A percentile compares a stretch with the other conserved stretches of the same genome.
phyloP scores from a whole-genome alignment of 306 rosid genomes.

The Pyrus communis region DNA sequence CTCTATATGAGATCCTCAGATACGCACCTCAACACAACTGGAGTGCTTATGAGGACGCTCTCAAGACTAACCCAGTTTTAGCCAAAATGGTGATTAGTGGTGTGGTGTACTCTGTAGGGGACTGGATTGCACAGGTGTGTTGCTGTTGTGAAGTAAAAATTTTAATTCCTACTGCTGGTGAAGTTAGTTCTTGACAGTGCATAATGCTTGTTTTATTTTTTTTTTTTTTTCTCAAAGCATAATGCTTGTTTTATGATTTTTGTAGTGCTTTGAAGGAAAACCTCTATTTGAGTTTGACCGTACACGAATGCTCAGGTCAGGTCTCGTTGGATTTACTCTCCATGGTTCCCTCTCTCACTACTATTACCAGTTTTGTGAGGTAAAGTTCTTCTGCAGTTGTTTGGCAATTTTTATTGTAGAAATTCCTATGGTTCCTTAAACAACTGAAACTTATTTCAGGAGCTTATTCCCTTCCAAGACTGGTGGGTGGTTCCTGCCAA shows the following conservation, averaged over 20 bases:
- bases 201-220: slow-evolving; percentile 1
- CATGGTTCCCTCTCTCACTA: slow-evolving; percentile 97
- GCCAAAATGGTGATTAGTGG: slow-evolving; percentile 99
- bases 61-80: slow-evolving; percentile 82
- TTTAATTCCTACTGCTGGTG: neutral
- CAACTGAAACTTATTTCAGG: slow-evolving; percentile 38
- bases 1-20: slow-evolving; percentile 76
- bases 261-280: slow-evolving; percentile 94
- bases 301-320: slow-evolving; percentile 83
- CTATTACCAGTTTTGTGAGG: slow-evolving; percentile 91
- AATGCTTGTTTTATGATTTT: slow-evolving; percentile 1
- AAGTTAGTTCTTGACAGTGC: neutral
- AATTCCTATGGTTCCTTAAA: neutral
- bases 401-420: neutral
- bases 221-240: neutral
- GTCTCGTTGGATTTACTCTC: slow-evolving; percentile 88
- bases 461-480: slow-evolving; percentile 78
- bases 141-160: neutral
- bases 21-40: slow-evolving; percentile 96
- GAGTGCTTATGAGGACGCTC: slow-evolving; percentile 95
- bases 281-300: slow-evolving; percentile 93
- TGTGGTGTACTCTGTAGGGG: slow-evolving; percentile 86
- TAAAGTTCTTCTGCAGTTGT: slow-evolving; percentile 8
- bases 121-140: slow-evolving; percentile 95
- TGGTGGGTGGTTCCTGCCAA: slow-evolving; percentile 99